Base-by-base conservation (phyloP, 129 eudicot species). In the Arctium lappa region DNA sequence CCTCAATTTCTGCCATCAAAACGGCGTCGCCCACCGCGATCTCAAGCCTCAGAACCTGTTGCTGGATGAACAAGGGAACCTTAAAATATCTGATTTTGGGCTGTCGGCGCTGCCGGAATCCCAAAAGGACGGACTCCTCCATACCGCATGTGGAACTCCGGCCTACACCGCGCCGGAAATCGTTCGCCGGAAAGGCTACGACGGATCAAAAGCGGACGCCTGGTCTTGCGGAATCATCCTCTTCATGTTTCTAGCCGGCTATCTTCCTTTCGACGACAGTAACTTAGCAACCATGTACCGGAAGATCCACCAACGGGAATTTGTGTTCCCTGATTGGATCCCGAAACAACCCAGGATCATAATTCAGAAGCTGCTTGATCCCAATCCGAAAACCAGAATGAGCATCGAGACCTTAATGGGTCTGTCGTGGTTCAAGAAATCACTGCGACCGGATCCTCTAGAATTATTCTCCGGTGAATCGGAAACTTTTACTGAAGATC, bases 141-240 rank as follows among this genome's bases (percentile, higher is more conserved):
- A 88, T 34, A 88, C 88, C 1, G 85, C 91, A 27, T 88, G 91
- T 46, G 91, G 91, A 9, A 85, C 91, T 4, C 91, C 91, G 30
- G 88, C 86, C 2, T 88, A 85, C 39, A 85, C 83, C 9, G 88
- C 88, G 10, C 91, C 91, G 11, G 91, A 88, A 73, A 86, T 88
- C 2, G 81, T 88, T 10, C 80, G 85, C 30, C 65, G 87, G 72
- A 82, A 44, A 79, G 88, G 91, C 0, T 88, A 88, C 33, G 91
- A 87, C 50, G 98, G 98, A 7, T 77, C 87, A 0, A 91, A 92
- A 79, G 97, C 97, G 3, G 98, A 95, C 74, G 96, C 97, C 8
- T 95, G 94, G 94, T 92, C 98, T 1, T 95, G 98, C 38, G 98
- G 98, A 37, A 89, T 95, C 1, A 89, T 95, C 11, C 44, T 95